A percentile compares a stretch with the other conserved stretches of the same genome.
Evolutionary conservation across 345 rosid genomes (phyloP).

Genomic region (Eucalyptus sideroxylon): DNA sequence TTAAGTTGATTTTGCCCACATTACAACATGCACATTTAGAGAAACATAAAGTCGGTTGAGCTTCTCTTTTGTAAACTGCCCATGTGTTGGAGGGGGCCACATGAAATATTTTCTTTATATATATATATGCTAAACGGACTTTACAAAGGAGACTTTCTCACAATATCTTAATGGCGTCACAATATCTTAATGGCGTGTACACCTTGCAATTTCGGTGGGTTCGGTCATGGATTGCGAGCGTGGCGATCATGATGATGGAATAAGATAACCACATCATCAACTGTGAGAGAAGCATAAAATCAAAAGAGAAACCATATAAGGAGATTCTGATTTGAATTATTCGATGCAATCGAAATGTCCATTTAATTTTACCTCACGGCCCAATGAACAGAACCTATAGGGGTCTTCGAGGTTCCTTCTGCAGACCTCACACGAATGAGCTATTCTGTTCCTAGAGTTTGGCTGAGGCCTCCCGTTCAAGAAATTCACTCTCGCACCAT

Average conservation of each 20-base stretch:
- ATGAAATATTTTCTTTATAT: neutral
- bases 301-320: neutral
- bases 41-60: neutral
- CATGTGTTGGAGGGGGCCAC: slow-evolving; percentile 42
- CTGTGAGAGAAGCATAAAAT: neutral
- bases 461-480: slow-evolving; percentile 80
- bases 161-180: slow-evolving; percentile 13
- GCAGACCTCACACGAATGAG: slow-evolving; percentile 64
- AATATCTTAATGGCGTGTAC: slow-evolving; percentile 19
- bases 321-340: neutral
- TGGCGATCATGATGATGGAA: neutral
- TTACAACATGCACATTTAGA: neutral
- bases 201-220: slow-evolving; percentile 26
- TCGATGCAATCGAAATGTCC: neutral
- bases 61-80: slow-evolving; percentile 17
- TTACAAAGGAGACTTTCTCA: slow-evolving; percentile 18
- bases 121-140: slow-evolving; percentile 1
- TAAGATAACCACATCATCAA: neutral
- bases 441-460: neutral
- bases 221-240: neutral
- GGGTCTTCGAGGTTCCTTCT: slow-evolving; percentile 71
- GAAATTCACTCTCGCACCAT: slow-evolving; percentile 71
- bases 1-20: neutral
- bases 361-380: slow-evolving; percentile 49
- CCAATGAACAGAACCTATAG: slow-evolving; percentile 85